Conservation (phyloP, 352 stramenopile genomes). For the Globisporangium acanthophoron region DNA sequence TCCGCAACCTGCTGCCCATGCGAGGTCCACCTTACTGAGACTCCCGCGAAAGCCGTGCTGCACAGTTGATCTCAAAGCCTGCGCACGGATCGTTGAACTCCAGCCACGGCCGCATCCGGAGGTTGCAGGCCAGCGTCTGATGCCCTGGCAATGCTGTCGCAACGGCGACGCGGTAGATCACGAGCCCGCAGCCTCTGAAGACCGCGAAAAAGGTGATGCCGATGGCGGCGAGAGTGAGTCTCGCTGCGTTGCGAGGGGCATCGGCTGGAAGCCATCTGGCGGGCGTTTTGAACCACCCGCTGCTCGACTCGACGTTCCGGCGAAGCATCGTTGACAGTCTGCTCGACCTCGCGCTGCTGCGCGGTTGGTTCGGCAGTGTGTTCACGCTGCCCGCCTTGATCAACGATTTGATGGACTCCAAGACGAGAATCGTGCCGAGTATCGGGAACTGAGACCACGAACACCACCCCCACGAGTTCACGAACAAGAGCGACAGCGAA, state of each 20-base stretch:
- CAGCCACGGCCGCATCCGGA: constrained; percentile 6
- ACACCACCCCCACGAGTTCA: constrained; percentile 2
- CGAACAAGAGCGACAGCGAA: constrained; percentile 6
- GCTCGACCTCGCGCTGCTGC: neutral
- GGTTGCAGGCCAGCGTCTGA: constrained; percentile 1
- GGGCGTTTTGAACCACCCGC: neutral
- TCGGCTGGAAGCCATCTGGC: neutral
- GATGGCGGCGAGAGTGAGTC: neutral
- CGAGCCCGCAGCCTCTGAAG: neutral
- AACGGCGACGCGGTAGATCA: constrained; percentile 1
- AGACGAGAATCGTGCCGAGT: constrained; percentile 1
- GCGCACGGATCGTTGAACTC: constrained; percentile 1
- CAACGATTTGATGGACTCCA: constrained; percentile 8
- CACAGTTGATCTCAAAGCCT: constrained; percentile 4
- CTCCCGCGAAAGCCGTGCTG: neutral
- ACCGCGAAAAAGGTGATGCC: neutral
- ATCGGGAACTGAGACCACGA: neutral
- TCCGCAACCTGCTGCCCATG: neutral
- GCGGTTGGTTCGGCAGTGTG: neutral
- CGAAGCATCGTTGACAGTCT: neutral
- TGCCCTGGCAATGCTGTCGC: neutral
- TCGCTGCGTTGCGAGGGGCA: neutral
- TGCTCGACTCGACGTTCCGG: neutral
- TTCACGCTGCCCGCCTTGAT: neutral
- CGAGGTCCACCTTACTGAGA: neutral